Conservation (phyloP, 208 protist species). For the Angomonas deanei region DNA sequence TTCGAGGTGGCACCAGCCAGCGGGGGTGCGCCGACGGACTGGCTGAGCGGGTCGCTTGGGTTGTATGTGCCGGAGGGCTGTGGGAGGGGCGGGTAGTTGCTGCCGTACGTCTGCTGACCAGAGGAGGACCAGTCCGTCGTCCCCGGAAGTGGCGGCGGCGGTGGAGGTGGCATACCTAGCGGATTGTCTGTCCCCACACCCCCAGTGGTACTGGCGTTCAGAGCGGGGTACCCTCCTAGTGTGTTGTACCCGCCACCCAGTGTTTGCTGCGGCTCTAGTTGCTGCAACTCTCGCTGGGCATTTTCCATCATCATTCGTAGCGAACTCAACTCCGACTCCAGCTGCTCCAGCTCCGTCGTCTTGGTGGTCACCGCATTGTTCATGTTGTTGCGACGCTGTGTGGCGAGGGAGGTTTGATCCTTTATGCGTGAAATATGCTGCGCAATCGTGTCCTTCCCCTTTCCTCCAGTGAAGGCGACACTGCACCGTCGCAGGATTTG, state of each 20-base stretch:
- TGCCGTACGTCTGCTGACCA: no score
- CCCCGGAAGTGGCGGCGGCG: no score
- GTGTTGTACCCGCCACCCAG: no score
- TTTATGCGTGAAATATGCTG: conserved; percentile 30
- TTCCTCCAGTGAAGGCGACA: conserved; percentile 26
- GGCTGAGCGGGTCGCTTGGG: no score
- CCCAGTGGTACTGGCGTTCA: no score
- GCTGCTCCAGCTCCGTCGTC: conserved; percentile 20
- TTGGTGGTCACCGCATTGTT: conserved; percentile 24
- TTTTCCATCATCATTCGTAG: conserved; percentile 37
- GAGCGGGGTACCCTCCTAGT: no score
- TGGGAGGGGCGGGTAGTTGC: no score
- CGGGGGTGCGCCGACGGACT: no score
- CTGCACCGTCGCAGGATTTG: conserved; percentile 38
- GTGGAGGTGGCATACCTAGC: no score
- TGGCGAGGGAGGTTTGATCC: conserved; percentile 31
- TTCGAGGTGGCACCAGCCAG: neutral
- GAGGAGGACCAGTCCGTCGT: no score
- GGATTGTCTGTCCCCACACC: no score
- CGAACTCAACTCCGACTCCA: conserved; percentile 49
- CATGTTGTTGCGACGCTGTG: conserved; percentile 25
- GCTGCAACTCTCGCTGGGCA: conserved; percentile 46
- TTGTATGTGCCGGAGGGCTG: no score
- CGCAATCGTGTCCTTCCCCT: conserved; percentile 17
- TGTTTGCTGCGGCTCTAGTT: conserved; percentile 13